Evolutionary conservation across 192 early-diverging fungal genomes (phyloP).

Genomic region (Cetraspora pellucida): DNA sequence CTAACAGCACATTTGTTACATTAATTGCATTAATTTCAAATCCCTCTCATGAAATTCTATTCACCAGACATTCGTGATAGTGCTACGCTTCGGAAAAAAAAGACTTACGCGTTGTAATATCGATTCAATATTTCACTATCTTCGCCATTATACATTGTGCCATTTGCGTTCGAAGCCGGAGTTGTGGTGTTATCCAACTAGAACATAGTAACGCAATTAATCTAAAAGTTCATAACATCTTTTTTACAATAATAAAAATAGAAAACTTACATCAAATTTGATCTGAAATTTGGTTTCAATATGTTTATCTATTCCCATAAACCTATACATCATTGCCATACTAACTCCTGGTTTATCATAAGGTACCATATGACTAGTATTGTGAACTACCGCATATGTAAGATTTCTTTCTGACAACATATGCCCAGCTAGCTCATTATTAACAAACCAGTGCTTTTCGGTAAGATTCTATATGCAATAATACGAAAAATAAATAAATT

Average conservation of each 20-base stretch:
- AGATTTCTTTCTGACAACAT: constrained; percentile 61
- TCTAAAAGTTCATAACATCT: too few relatives aligned
- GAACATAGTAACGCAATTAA: neutral
- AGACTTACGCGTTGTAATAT: constrained; percentile 38
- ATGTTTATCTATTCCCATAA: constrained; percentile 59
- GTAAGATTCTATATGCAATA: neutral
- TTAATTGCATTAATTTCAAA: too few relatives aligned
- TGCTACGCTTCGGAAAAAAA: too few relatives aligned
- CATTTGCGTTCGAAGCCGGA: neutral
- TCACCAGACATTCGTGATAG: too few relatives aligned
- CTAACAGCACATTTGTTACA: too few relatives aligned
- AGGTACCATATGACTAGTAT: constrained; percentile 87
- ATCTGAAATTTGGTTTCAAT: constrained; percentile 19
- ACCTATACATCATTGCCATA: constrained; percentile 87
- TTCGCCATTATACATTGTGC: neutral
- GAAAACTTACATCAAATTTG: constrained; percentile 37
- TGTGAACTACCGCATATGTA: constrained; percentile 80
- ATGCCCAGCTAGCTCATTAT: constrained; percentile 44
- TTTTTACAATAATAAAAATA: too few relatives aligned
- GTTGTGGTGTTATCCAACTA: constrained; percentile 25
- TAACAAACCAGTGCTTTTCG: constrained; percentile 52
- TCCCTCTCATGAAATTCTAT: too few relatives aligned
- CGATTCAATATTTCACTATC: constrained; percentile 36
- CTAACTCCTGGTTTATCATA: constrained; percentile 82
- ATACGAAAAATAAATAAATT: too few relatives aligned